phyloP scores from a whole-genome alignment of 257 asterid species.

The Thymus quinquecostatus region DNA sequence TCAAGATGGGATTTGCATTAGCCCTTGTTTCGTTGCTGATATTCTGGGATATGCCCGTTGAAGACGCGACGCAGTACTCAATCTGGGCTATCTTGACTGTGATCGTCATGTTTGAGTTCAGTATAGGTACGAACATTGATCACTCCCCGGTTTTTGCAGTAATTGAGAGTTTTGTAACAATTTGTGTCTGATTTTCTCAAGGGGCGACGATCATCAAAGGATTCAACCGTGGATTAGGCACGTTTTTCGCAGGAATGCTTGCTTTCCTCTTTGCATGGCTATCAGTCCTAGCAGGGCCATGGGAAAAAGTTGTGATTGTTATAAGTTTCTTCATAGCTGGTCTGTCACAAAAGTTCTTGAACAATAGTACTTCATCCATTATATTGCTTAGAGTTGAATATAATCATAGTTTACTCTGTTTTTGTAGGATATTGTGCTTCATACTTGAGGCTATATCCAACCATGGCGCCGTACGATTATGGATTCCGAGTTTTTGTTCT shows the following conservation, averaged over 20 bases:
- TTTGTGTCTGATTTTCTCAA: conserved; percentile 10
- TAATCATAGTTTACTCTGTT: background rate
- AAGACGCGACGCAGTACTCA: conserved; percentile 54
- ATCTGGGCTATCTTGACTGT: conserved; percentile 85
- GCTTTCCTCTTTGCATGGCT: conserved; percentile 54
- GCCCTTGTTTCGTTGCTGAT: conserved; percentile 60
- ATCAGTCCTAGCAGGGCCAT: conserved; percentile 42
- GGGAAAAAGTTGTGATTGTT: conserved; percentile 49
- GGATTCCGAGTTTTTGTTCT: conserved; percentile 79
- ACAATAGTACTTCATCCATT: too few species aligned
- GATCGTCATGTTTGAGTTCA: conserved; percentile 80
- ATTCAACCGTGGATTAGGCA: conserved; percentile 72
- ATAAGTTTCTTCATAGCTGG: conserved; percentile 55
- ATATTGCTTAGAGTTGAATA: background rate
- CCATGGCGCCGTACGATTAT: conserved; percentile 78
- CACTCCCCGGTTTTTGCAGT: background rate
- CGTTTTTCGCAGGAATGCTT: conserved; percentile 60
- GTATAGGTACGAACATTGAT: conserved; percentile 53
- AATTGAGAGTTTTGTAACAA: background rate
- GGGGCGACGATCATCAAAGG: conserved; percentile 74
- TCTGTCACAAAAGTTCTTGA: conserved; percentile 20
- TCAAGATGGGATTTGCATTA: conserved; percentile 71
- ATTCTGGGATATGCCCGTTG: conserved; percentile 59
- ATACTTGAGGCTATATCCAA: conserved; percentile 67
- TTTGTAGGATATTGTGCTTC: conserved; percentile 40